Evolutionary conservation across 345 rosid species (phyloP), one percentile per base, ranked within the genome.

Genomic region (Zanthoxylum bungeanum): DNA sequence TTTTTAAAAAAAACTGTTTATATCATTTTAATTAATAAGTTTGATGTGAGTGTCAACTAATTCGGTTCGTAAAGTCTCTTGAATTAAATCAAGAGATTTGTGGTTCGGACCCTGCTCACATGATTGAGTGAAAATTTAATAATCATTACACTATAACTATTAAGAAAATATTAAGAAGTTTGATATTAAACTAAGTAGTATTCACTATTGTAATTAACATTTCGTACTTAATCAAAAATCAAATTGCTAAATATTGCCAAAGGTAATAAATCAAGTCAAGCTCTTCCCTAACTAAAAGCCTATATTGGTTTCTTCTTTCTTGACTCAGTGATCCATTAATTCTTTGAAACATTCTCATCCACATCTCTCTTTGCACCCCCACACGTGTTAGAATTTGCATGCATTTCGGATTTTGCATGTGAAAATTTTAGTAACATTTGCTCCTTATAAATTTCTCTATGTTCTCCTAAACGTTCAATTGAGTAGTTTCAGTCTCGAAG

Each of bases 321-420:
- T 65, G 40, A 65, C 53, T 30, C 24, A n/a, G 5, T 7, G 4
- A 31, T 9, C 50, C 5, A 22, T 42, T 4, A 44, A 44, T 44
- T 42, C 30, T 7, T 7, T 42, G 73, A 69, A 69, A 3, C 22
- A 12, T 30, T 69, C 73, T 8, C 34, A 42, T 1, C 73, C 73
- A 25, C 31, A 37, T 4, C 1, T 1, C 19, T 11, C 9, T n/a
- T 1, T 49, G 36, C 27, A 1, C 0, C 51, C 11, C 55, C 21
- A n/a, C 12, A n/a, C 12, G 44, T 30, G 73, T 30, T 42, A 31
- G 30, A 44, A 28, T 27, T 5, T 69, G 56, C 73, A 42, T 69
- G 11, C 52, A 58, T 30, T 27, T 39, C 46, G 72, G 28, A 14
- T 19, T 6, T 7, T 46, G 37, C 27, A 30, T 7, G 49, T 3